Evolutionary conservation across 345 rosid genomes (phyloP), one percentile per base, ranked within the genome.

Genomic region (Cardiospermum halicacabum): DNA sequence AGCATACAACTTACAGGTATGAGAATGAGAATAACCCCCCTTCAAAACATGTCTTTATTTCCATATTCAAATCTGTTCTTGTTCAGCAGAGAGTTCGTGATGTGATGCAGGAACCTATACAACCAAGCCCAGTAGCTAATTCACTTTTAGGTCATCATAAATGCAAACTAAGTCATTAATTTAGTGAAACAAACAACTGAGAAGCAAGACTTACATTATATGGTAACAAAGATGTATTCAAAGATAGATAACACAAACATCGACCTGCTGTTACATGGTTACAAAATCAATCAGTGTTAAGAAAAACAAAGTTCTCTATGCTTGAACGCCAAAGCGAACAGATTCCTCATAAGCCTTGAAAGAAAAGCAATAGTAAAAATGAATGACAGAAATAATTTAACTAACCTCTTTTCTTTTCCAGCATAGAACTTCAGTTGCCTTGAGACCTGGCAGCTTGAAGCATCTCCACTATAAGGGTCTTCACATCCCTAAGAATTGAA

Each of bases 381-480:
- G 32, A 11, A 32, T 32, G 24, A 50, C 5, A 11, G n/a, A 18
- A 11, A 36, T 47, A 40, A 21, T 49, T 50, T 51, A 21, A 25
- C 11, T 25, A 42, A 40, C 69, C 69, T 60, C 47, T 60, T 68
- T 21, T n/a, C 31, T 36, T 51, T 28, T 55, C 27, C 55, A 36
- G 69, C 4, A 45, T 40, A 13, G 27, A 28, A 43, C n/a, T n/a
- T 82, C 75, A 81, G 51, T 37, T 75, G 75, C 56, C 69, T 55
- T 76, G 69, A 39, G 83, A 66, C 63, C 72, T 77, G 2, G 89
- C 96, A 70, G 89, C 86, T 80, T 83, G 87, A 68, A 89, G 96
- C 98, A 92, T 86, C 62, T 92, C 98, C 72, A 92, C 91, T 16
- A 89, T 69, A 22, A 89, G 74, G 59, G 87, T 89, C 80, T 92